These are phyloP conservation scores for Cladophialophora psammophila DNA, from an alignment of 2,329 filamentous ascomycete genomes.

Conservation along the genomic window DNA sequence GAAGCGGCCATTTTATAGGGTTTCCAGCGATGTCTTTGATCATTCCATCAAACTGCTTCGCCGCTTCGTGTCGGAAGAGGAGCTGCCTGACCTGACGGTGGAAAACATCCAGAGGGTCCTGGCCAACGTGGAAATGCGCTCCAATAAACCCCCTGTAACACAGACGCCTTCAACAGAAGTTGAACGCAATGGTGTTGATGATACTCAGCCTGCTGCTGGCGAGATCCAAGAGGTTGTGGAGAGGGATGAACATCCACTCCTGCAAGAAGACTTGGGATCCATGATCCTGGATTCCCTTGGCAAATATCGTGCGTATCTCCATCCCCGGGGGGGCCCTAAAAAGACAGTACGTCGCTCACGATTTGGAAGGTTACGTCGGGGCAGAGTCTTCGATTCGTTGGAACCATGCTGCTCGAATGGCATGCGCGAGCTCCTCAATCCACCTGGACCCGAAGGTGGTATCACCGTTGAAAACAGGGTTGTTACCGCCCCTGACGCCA, in stretches of 20 bases:
- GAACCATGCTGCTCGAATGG: neutral
- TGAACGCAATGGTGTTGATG: neutral
- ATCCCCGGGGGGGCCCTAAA: neutral
- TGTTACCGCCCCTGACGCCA: neutral
- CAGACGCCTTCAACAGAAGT: neutral
- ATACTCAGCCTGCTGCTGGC: neutral
- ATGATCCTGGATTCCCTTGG: neutral
- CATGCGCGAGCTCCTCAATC: neutral
- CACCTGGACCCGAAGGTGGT: neutral
- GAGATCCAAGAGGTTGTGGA: neutral
- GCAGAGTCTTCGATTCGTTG: neutral
- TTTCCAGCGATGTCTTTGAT: neutral
- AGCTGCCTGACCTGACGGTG: neutral
- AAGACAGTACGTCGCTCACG: neutral
- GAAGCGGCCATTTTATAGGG: neutral
- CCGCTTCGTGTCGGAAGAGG: neutral
- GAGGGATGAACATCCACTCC: neutral
- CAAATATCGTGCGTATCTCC: neutral
- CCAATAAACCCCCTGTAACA: neutral
- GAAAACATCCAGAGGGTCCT: neutral
- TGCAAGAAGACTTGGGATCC: neutral
- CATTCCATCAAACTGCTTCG: neutral
- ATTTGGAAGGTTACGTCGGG: neutral
- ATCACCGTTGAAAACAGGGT: neutral
- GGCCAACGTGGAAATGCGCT: neutral